A percentile compares a stretch with the other conserved stretches of the same genome.
Evolutionary conservation across 441 rosid species (phyloP).

Genomic region (Capsella rubella): DNA sequence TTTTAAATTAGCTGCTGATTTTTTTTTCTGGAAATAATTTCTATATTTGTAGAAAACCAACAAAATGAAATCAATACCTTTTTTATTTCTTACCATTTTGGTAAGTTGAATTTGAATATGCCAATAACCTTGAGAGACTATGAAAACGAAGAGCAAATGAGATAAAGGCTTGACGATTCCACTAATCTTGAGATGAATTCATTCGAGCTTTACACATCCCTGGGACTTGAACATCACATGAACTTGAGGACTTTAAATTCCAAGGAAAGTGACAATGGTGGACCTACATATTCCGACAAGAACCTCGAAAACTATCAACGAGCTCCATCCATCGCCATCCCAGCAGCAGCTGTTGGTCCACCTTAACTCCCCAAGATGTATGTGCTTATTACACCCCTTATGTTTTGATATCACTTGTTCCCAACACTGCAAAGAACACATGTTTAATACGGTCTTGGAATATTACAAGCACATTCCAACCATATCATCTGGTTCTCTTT

Average conservation of each 20-base stretch:
- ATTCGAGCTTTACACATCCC: too few species aligned
- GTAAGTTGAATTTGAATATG: neutral
- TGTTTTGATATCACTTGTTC: slow-evolving; percentile 67
- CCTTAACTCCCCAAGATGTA: slow-evolving; percentile 78
- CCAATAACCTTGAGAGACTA: neutral
- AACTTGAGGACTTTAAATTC: slow-evolving; percentile 54
- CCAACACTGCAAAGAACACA: slow-evolving; percentile 83
- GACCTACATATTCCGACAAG: slow-evolving; percentile 87
- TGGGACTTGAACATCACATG: slow-evolving; percentile 48
- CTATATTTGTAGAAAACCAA: neutral
- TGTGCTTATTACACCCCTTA: slow-evolving; percentile 74
- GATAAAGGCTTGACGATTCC: too few species aligned
- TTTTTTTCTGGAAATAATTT: neutral
- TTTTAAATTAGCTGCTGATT: neutral
- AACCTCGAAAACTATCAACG: slow-evolving; percentile 76
- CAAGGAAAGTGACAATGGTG: slow-evolving; percentile 81
- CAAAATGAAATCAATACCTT: neutral
- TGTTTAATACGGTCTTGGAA: slow-evolving; percentile 16
- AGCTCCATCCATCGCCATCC: slow-evolving; percentile 92
- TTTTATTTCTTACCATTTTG: neutral
- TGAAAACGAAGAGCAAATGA: neutral
- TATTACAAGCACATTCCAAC: too few species aligned
- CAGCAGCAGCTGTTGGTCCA: slow-evolving; percentile 92
- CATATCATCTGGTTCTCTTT: too few species aligned
- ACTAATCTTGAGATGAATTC: too few species aligned